Conservation (phyloP, 768 basidiomycete genomes). For the Tephrocybe rancida region DNA sequence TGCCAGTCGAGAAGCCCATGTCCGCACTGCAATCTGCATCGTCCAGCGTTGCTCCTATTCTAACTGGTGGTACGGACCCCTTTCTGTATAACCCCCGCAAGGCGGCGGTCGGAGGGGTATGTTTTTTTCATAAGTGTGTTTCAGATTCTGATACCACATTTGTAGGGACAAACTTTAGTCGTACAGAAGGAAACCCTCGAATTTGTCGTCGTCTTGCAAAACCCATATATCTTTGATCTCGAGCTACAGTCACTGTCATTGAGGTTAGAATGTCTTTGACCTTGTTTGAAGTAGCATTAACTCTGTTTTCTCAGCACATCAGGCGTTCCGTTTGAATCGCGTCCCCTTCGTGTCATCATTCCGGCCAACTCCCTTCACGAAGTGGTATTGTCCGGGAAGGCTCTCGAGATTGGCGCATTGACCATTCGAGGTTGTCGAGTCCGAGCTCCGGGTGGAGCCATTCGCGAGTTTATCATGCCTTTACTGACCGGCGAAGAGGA, state of each 20-base stretch:
- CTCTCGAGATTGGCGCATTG: slow-evolving; percentile 66
- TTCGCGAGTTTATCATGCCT: slow-evolving; percentile 77
- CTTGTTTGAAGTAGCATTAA: background rate
- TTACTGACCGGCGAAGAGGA: slow-evolving; percentile 74
- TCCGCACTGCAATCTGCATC: slow-evolving; percentile 48
- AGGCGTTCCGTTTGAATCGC: slow-evolving; percentile 74
- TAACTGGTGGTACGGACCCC: slow-evolving; percentile 68
- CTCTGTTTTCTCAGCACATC: slow-evolving; percentile 61
- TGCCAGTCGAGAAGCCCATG: slow-evolving; percentile 73
- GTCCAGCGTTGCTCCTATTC: slow-evolving; percentile 46
- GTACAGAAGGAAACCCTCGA: slow-evolving; percentile 87
- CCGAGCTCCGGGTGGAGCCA: slow-evolving; percentile 71
- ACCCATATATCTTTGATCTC: slow-evolving; percentile 91
- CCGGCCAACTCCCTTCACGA: slow-evolving; percentile 78
- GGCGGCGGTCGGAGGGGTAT: slow-evolving; percentile 57
- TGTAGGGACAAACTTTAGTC: slow-evolving; percentile 60
- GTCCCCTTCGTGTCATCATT: slow-evolving; percentile 62
- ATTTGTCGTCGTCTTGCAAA: slow-evolving; percentile 81
- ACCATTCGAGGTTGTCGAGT: slow-evolving; percentile 77
- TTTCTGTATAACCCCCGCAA: slow-evolving; percentile 93
- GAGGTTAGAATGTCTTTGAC: slow-evolving; percentile 51
- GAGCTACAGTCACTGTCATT: slow-evolving; percentile 82
- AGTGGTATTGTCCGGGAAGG: slow-evolving; percentile 68
- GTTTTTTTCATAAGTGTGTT: slow-evolving; percentile 11
- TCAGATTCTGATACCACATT: slow-evolving; percentile 3